phyloP scores from a whole-genome alignment of 148 eudicot genomes.

The Gaultheria prostrata region DNA sequence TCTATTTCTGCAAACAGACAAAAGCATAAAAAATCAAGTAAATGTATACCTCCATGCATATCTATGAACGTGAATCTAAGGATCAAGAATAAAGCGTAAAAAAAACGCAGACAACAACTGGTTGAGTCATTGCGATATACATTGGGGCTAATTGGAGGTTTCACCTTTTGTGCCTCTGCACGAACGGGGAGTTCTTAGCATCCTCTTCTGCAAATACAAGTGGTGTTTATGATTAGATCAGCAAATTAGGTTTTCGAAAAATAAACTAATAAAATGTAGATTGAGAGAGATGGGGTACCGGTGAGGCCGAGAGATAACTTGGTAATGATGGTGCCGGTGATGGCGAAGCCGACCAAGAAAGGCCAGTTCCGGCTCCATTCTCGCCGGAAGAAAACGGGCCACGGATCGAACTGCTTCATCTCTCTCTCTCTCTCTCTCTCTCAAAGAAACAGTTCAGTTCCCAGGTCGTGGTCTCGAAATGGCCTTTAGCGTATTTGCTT shows the following conservation, averaged over 20 bases:
- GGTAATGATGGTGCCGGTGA: constrained; percentile 24
- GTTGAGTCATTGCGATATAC: neutral
- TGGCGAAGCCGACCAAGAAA: constrained; percentile 24
- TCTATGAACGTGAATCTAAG: neutral
- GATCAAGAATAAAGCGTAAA: no score
- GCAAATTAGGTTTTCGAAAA: neutral
- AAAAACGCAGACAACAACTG: neutral
- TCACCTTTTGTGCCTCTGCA: constrained; percentile 71
- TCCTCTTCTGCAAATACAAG: constrained; percentile 58
- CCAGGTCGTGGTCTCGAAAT: no score
- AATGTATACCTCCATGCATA: neutral
- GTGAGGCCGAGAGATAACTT: constrained; percentile 24
- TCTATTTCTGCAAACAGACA: neutral
- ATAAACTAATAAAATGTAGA: neutral
- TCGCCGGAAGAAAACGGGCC: constrained; percentile 25
- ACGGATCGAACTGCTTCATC: constrained; percentile 23
- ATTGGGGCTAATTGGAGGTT: neutral
- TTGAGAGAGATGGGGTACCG: constrained; percentile 13
- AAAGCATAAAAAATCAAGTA: neutral
- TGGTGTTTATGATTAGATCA: neutral
- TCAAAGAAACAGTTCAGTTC: neutral
- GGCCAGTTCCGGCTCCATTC: constrained; percentile 27
- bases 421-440: constrained; percentile 7
- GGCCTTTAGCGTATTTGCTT: no score
- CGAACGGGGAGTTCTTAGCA: constrained; percentile 72